phyloP scores from a whole-genome alignment of 1,284 basidiomycete genomes.

The Puccinia hordei region DNA sequence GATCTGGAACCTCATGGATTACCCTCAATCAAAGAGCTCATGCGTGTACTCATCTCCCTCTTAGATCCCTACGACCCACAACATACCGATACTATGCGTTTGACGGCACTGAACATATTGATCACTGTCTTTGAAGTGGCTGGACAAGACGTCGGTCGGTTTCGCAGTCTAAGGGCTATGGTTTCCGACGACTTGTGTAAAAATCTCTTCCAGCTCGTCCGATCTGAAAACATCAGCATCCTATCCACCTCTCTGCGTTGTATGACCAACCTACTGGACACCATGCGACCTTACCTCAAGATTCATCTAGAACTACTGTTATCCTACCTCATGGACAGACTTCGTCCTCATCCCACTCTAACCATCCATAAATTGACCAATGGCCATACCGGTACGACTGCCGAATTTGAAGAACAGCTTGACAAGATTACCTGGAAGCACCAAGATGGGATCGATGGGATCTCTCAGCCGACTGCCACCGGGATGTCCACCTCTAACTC shows the following conservation, averaged over 20 bases:
- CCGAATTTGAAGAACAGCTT: slow-evolving; percentile 56
- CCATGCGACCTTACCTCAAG: slow-evolving; percentile 83
- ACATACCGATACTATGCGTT: slow-evolving; percentile 92
- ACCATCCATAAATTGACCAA: slow-evolving; percentile 54
- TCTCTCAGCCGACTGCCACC: slow-evolving; percentile 43
- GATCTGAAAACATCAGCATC: slow-evolving; percentile 80
- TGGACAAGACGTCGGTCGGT: slow-evolving; percentile 68
- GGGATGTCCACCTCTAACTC: slow-evolving; percentile 62
- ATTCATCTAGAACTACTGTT: slow-evolving; percentile 96
- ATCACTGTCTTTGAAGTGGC: slow-evolving; percentile 86
- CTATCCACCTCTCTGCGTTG: slow-evolving; percentile 79
- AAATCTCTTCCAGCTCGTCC: slow-evolving; percentile 88
- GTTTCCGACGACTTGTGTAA: slow-evolving; percentile 90
- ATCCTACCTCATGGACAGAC: slow-evolving; percentile 85
- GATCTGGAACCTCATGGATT: slow-evolving; percentile 71
- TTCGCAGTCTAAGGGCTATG: slow-evolving; percentile 72
- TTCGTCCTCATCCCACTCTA: slow-evolving; percentile 63
- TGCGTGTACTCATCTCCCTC: slow-evolving; percentile 91
- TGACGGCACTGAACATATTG: slow-evolving; percentile 83
- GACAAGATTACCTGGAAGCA: slow-evolving; percentile 56
- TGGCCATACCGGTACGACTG: slow-evolving; percentile 55
- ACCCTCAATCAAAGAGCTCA: slow-evolving; percentile 86
- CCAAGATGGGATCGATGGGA: slow-evolving; percentile 52
- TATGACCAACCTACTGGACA: slow-evolving; percentile 83
- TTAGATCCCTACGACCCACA: slow-evolving; percentile 90